Conservation (phyloP, 1,284 basidiomycete genomes). For the Cutaneotrichosporon sp. region DNA sequence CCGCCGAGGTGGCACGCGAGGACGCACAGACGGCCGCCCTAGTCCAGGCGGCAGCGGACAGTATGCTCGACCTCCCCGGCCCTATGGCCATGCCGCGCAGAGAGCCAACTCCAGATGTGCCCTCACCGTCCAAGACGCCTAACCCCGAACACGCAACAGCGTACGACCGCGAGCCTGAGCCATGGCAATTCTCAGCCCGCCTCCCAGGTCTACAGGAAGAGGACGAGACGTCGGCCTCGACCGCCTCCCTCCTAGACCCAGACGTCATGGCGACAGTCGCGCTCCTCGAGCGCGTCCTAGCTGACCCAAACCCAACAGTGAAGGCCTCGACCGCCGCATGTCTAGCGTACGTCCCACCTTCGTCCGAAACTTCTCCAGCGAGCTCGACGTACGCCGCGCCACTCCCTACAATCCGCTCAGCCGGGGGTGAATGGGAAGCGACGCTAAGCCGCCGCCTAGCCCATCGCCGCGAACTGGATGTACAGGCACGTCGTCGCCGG, state of each 20-base stretch:
- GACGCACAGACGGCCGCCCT: not conserved
- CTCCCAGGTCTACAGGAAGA: conserved; percentile 7
- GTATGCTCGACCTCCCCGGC: not conserved
- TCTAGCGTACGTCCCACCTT: conserved; percentile 32
- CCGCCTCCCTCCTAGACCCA: conserved; percentile 8
- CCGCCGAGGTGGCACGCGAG: not conserved
- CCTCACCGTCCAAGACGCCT: conserved; percentile 6
- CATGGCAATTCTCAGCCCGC: conserved; percentile 6
- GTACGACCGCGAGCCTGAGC: conserved; percentile 1
- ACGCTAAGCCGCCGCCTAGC: conserved; percentile 42
- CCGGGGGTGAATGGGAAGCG: conserved; percentile 50
- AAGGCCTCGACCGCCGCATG: conserved; percentile 26
- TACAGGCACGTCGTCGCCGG: conserved; percentile 6
- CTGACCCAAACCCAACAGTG: conserved; percentile 8
- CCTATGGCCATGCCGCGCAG: not conserved
- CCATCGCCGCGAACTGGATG: conserved; percentile 34
- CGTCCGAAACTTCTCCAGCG: conserved; percentile 25
- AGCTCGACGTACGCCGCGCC: conserved; percentile 21
- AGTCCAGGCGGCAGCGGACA: conserved; percentile 2
- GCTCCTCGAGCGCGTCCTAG: conserved; percentile 18
- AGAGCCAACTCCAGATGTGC: not conserved
- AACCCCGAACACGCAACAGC: conserved; percentile 9
- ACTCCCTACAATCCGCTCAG: conserved; percentile 45
- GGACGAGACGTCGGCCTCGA: not conserved
- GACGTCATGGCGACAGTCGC: conserved; percentile 10